Base-by-base conservation (phyloP, 140 eudicot genomes). In the Ambrosia hybrid region DNA sequence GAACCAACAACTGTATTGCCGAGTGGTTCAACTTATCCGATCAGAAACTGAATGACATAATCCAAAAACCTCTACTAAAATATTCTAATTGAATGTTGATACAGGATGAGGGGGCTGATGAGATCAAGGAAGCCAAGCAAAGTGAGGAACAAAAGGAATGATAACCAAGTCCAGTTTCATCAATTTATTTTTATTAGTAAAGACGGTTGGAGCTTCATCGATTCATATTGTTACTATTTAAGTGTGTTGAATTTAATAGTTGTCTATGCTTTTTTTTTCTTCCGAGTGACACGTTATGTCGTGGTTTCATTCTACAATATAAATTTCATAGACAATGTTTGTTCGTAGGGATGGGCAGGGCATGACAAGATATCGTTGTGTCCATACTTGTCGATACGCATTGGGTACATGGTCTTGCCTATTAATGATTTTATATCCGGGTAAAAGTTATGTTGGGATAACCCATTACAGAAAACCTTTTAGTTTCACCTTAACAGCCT, bases 21-120 rank as follows among this genome's bases (percentile, higher is more conserved):
- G 30, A 21, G 30, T 21, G 30, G 30, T 21, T 21, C 30, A 1
- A 21, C 30, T 21, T 0, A 21, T 21, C 30, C 1, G 30, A 21
- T 21, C 30, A 21, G 30, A 21, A 41, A 41, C 46, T 2, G 51
- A 2, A 48, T 48, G 53, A 48, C 53, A 2, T 10, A n/a, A 48
- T 48, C 53, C 3, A 11, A 1, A 48, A 48, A 48, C 0, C n/a
- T 2, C n/a, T 0, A 48, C 0, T 48, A 6, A 46, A 6, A 46
- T 58, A 9, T 58, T 58, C 5, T 30, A 62, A 37, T 13, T 62
- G 68, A 37, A 62, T 62, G 33, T 9, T 63, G 43, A 62, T 5
- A 14, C 81, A 90, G 94, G 94, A 90, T 39, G 96, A 90, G 64
- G 96, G 86, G 13, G 82, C 84, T 5, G 93, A 89, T 51, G 96